phyloP scores from a whole-genome alignment of 176 grass and related monocot genomes.

The Eleusine coracana region DNA sequence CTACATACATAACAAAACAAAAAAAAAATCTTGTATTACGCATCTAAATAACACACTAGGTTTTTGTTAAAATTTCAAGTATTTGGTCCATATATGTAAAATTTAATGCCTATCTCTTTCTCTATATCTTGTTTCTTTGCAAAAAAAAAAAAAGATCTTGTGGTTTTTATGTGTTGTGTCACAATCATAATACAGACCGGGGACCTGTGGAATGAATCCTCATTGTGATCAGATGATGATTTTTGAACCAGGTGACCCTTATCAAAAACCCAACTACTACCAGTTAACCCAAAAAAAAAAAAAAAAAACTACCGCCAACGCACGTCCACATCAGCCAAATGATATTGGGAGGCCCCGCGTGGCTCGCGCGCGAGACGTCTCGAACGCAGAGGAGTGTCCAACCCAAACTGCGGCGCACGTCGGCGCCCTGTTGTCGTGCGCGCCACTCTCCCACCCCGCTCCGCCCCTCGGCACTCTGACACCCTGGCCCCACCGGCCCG shows the following conservation, averaged over 20 bases:
- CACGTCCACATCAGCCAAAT: neutral
- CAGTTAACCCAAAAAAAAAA: too few species aligned
- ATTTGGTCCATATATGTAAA: too few species aligned
- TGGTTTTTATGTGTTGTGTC: too few species aligned
- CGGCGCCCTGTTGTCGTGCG: neutral
- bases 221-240: neutral
- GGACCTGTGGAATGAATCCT: too few species aligned
- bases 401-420: conserved; percentile 32
- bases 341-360: neutral
- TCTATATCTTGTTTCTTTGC: too few species aligned
- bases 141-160: too few species aligned
- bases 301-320: neutral
- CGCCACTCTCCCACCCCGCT: neutral
- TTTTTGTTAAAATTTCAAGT: too few species aligned
- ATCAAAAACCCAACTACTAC: neutral
- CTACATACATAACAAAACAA: too few species aligned
- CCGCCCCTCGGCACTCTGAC: neutral
- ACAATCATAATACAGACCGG: too few species aligned
- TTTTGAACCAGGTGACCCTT: neutral
- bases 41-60: too few species aligned
- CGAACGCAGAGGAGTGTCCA: neutral
- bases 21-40: too few species aligned
- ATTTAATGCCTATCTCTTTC: too few species aligned
- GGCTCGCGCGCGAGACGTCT: neutral
- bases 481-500: neutral